Evolutionary conservation across 768 basidiomycete genomes (phyloP).

Genomic region (Dictyophora rubrovolvata): DNA sequence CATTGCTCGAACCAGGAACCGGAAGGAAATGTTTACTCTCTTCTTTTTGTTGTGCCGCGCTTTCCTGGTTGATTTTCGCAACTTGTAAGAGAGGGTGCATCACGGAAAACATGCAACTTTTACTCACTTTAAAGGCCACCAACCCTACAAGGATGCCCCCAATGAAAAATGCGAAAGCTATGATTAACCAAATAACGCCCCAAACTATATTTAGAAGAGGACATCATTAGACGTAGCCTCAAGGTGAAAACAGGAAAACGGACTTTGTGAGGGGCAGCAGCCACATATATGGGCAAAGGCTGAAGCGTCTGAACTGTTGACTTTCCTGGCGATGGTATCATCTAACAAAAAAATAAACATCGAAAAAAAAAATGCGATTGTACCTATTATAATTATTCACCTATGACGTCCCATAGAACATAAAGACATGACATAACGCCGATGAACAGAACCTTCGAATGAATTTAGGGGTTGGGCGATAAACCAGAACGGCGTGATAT

Average conservation of each 20-base stretch:
- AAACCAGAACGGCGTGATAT: background rate
- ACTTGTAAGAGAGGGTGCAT: background rate
- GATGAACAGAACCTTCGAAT: conserved; percentile 59
- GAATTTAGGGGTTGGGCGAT: background rate
- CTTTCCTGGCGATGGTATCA: conserved; percentile 75
- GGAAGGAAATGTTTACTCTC: conserved; percentile 51
- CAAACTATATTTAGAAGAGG: conserved; percentile 43
- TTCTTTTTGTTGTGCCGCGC: conserved; percentile 41
- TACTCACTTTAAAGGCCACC: conserved; percentile 68
- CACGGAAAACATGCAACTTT: background rate
- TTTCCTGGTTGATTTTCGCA: conserved; percentile 34
- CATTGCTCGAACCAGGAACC: conserved; percentile 36
- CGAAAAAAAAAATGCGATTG: background rate
- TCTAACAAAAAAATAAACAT: conserved; percentile 34
- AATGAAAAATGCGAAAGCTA: conserved; percentile 66
- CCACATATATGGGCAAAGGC: conserved; percentile 79
- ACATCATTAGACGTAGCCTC: background rate
- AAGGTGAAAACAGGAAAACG: conserved; percentile 4
- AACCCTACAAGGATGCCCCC: conserved; percentile 69
- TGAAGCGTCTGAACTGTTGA: conserved; percentile 81
- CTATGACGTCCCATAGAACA: conserved; percentile 80
- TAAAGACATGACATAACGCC: conserved; percentile 86
- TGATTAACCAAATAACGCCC: conserved; percentile 82
- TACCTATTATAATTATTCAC: conserved; percentile 26
- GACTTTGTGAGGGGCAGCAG: conserved; percentile 76